Base-by-base conservation (phyloP, 2,329 filamentous ascomycete species). In the Paracorniculantispora psalliotae region DNA sequence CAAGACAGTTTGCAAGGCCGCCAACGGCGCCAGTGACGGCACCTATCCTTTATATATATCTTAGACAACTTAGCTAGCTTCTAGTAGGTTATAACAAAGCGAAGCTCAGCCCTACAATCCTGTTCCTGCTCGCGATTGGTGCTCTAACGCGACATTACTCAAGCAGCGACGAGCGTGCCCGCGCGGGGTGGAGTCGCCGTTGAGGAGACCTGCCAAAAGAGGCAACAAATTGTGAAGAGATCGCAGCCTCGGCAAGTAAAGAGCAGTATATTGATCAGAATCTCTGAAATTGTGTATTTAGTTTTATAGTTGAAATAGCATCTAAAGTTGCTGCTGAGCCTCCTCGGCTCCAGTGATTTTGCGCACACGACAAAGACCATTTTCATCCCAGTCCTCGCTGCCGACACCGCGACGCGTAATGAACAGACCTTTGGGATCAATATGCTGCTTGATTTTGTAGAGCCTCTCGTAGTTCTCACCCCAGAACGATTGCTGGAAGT, bases 351-450 rank as follows among this genome's bases (percentile, higher is more conserved):
- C 19, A 3, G 41, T 41, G 10, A 41, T 6, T 48, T 41, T 47
- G 33, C 43, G 54, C 13, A 62, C 43, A 5, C 41, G 33, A 33
- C 54, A 57, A 19, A 61, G 30, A 3, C 59, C 58, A 19, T 62
- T 56, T 28, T 57, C 58, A 19, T 71, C 64, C 68, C 74, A 76
- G 43, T 74, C 67, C 61, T 75, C 73, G 7, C 69, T 71, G 0
- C 73, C 73, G 8, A 75, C 72, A 19, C 71, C 72, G 19, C 68
- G 72, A 33, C 70, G 68, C 7, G 70, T 68, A 48, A 73, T 73
- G 26, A 75, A 72, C 0, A 75, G 51, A 7, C 69, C 68, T 26
- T 64, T 65, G n/a, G 72, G 72, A 15, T 75, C 72, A 21, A 70
- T 61, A 60, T 69, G 62, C 61, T 71, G 67, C 67, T 75, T 75